Conservation (phyloP, 148 eudicot genomes). For the Cornus kousa region DNA sequence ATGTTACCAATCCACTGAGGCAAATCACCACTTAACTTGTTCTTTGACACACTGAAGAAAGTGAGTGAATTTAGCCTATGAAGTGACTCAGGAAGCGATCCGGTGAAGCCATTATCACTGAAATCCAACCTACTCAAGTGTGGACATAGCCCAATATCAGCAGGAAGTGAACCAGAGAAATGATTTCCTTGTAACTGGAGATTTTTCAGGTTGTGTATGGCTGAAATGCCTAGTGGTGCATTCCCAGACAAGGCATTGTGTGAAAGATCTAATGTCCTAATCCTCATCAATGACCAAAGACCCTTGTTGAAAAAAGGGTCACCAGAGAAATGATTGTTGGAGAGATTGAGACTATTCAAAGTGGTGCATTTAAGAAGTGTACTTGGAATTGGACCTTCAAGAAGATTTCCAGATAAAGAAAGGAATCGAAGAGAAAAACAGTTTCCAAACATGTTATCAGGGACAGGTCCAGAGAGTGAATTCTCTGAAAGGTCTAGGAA, state of each 20-base stretch:
- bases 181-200: constrained; percentile 59
- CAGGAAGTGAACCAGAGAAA: constrained; percentile 64
- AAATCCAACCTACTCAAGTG: constrained; percentile 58
- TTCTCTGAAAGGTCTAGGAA: constrained; percentile 74
- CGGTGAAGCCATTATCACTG: constrained; percentile 53
- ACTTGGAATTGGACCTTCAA: constrained; percentile 67
- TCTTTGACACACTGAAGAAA: constrained; percentile 48
- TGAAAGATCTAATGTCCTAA: constrained; percentile 77
- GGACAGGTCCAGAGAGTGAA: constrained; percentile 51
- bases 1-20: constrained; percentile 61
- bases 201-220: constrained; percentile 63
- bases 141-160: constrained; percentile 76
- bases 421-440: constrained; percentile 52
- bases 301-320: constrained; percentile 43
- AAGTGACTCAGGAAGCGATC: constrained; percentile 53
- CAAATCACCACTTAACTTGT: constrained; percentile 55
- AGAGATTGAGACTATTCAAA: constrained; percentile 58
- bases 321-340: constrained; percentile 72
- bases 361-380: constrained; percentile 45
- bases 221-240: constrained; percentile 49
- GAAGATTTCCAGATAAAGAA: constrained; percentile 56
- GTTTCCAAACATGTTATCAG: constrained; percentile 46
- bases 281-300: constrained; percentile 58
- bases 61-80: constrained; percentile 37
- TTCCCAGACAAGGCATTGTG: constrained; percentile 55